phyloP scores from a whole-genome alignment of 257 asterid genomes.

The Solanum chiquidenum region DNA sequence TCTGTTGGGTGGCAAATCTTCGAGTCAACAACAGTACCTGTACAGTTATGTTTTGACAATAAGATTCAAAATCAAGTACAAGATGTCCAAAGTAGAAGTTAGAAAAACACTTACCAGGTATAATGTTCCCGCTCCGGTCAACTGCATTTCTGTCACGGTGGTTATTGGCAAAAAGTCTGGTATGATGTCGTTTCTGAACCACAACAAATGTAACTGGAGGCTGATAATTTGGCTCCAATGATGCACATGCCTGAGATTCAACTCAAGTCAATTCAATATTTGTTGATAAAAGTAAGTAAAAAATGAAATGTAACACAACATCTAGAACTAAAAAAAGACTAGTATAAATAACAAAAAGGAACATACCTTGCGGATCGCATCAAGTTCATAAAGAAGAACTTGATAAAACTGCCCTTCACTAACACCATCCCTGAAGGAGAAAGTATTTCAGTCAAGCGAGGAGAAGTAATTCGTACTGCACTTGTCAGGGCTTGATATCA shows the following conservation, averaged over 20 bases:
- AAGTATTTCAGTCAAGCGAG: background rate
- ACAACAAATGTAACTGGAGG: slow-evolving; percentile 96
- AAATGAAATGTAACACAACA: background rate
- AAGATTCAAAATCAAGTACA: background rate
- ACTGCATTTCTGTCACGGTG: slow-evolving; percentile 51
- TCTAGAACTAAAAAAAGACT: background rate
- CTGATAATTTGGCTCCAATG: slow-evolving; percentile 83
- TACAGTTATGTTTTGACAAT: background rate
- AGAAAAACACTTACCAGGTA: slow-evolving; percentile 47
- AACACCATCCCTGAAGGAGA: slow-evolving; percentile 69
- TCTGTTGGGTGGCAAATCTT: slow-evolving; percentile 96
- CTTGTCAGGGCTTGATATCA: background rate
- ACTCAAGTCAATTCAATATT: background rate
- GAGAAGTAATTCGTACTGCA: background rate
- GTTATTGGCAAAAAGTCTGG: slow-evolving; percentile 77
- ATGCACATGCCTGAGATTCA: slow-evolving; percentile 73
- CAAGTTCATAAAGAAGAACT: slow-evolving; percentile 83
- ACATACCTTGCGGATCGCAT: slow-evolving; percentile 83
- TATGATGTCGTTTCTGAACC: slow-evolving; percentile 94
- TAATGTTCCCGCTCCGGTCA: slow-evolving; percentile 80
- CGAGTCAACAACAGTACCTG: slow-evolving; percentile 95
- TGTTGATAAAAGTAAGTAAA: background rate
- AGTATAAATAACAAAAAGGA: background rate
- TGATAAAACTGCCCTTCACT: slow-evolving; percentile 98
- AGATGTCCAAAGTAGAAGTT: background rate